Evolutionary conservation across 768 basidiomycete species (phyloP).

Genomic region (Phylloporus sp.): DNA sequence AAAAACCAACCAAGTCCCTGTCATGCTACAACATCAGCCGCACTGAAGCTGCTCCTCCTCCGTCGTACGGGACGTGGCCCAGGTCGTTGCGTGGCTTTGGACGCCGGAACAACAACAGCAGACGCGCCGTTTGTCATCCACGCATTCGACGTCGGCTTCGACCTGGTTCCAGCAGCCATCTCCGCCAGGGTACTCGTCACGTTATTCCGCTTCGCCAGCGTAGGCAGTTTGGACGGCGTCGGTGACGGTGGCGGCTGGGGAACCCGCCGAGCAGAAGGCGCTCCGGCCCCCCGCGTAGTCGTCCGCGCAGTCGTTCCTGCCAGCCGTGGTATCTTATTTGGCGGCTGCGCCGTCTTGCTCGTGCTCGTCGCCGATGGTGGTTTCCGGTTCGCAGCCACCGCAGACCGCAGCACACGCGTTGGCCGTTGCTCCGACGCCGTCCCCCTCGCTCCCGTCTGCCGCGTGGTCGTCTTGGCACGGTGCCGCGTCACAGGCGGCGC

Average conservation of each 20-base stretch:
- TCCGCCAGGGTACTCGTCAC: conserved; percentile 47
- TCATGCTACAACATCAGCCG: conserved; percentile 80
- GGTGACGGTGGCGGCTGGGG: conserved; percentile 57
- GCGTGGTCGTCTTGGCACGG: conserved; percentile 36
- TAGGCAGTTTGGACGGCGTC: conserved; percentile 74
- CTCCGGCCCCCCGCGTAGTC: conserved; percentile 31
- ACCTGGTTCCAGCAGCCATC: conserved; percentile 39
- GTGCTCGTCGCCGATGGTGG: conserved; percentile 40
- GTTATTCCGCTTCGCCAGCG: conserved; percentile 56
- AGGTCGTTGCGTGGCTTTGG: conserved; percentile 66
- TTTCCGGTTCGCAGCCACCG: conserved; percentile 52
- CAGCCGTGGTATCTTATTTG: conserved; percentile 70
- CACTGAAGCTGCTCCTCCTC: conserved; percentile 83
- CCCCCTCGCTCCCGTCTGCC: conserved; percentile 42
- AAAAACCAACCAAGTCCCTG: neutral
- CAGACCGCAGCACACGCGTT: conserved; percentile 69
- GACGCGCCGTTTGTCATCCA: conserved; percentile 76
- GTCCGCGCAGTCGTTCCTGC: conserved; percentile 51
- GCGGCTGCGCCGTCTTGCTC: conserved; percentile 43
- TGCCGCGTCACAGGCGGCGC: conserved; percentile 39
- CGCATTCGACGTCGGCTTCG: conserved; percentile 44
- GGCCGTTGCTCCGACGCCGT: conserved; percentile 72
- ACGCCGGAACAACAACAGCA: conserved; percentile 66
- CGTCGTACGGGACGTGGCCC: conserved; percentile 69
- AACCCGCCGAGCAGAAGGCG: conserved; percentile 34